These are phyloP conservation scores for Oryza glumipatula DNA, from an alignment of 176 grass and related monocot genomes.

Conservation along the genomic window DNA sequence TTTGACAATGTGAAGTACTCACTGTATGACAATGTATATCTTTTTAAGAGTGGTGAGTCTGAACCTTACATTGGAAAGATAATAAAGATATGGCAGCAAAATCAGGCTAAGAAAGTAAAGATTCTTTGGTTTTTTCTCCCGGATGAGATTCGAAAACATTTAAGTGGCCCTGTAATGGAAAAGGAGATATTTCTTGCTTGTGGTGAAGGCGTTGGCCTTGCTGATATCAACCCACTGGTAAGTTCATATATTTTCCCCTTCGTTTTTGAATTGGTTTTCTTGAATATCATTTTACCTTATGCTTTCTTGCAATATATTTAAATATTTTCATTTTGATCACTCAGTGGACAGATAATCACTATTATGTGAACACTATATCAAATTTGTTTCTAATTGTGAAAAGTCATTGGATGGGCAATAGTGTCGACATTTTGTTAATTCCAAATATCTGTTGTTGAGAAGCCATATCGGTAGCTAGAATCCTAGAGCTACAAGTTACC, in stretches of 20 bases:
- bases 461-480: constrained; percentile 7
- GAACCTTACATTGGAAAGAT: constrained; percentile 74
- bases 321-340: constrained; percentile 33
- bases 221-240: constrained; percentile 66
- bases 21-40: constrained; percentile 65
- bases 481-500: constrained; percentile 1
- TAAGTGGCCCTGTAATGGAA: constrained; percentile 45
- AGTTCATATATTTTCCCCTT: constrained; percentile 9
- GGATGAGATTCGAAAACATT: constrained; percentile 56
- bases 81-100: constrained; percentile 62
- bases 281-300: not conserved
- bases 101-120: constrained; percentile 63
- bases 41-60: constrained; percentile 47
- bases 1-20: constrained; percentile 71
- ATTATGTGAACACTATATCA: not conserved
- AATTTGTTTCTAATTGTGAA: constrained; percentile 8
- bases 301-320: constrained; percentile 1
- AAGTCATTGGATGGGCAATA: constrained; percentile 5
- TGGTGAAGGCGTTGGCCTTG: constrained; percentile 59
- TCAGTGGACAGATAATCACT: not conserved
- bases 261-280: constrained; percentile 3
- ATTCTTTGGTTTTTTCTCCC: constrained; percentile 80
- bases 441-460: not conserved
- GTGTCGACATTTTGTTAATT: not conserved
- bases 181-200: constrained; percentile 80